A percentile compares a stretch with the other conserved stretches of the same genome.
Conservation (phyloP, 192 early-diverging fungal genomes). For the Linnemannia schmuckeri region DNA sequence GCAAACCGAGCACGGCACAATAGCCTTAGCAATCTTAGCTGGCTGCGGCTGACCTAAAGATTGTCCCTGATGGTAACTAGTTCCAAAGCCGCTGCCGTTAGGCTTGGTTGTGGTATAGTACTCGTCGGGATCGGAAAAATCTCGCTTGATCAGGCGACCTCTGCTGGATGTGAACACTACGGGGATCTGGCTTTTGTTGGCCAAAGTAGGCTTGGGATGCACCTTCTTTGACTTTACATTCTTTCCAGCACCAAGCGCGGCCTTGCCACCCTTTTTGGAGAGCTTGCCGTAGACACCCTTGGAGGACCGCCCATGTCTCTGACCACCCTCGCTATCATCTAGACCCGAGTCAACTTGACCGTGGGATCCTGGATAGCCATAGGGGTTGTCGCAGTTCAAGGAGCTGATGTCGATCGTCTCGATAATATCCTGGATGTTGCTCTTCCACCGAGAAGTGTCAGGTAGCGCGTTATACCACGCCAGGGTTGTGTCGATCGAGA, state of each 20-base stretch:
- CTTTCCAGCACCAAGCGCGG: conserved; percentile 11
- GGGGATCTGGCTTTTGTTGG: conserved; percentile 27
- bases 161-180: conserved; percentile 51
- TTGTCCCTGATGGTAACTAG: conserved; percentile 1
- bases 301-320: conserved; percentile 42
- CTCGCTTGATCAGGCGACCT: conserved; percentile 46
- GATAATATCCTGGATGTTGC: conserved; percentile 51
- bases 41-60: conserved; percentile 1
- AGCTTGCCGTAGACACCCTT: conserved; percentile 42
- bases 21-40: conserved; percentile 21
- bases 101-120: background rate
- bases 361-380: conserved; percentile 23
- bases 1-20: conserved; percentile 45
- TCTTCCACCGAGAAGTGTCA: conserved; percentile 52
- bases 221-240: conserved; percentile 55
- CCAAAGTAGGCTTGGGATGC: conserved; percentile 35
- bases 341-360: conserved; percentile 34
- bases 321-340: conserved; percentile 50
- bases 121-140: conserved; percentile 32
- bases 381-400: conserved; percentile 40
- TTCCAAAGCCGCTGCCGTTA: background rate
- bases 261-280: conserved; percentile 30
- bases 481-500: conserved; percentile 52
- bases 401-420: conserved; percentile 48
- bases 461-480: conserved; percentile 51